Conservation (phyloP, 2,329 filamentous ascomycete genomes). For the Scedosporium apiospermum region DNA sequence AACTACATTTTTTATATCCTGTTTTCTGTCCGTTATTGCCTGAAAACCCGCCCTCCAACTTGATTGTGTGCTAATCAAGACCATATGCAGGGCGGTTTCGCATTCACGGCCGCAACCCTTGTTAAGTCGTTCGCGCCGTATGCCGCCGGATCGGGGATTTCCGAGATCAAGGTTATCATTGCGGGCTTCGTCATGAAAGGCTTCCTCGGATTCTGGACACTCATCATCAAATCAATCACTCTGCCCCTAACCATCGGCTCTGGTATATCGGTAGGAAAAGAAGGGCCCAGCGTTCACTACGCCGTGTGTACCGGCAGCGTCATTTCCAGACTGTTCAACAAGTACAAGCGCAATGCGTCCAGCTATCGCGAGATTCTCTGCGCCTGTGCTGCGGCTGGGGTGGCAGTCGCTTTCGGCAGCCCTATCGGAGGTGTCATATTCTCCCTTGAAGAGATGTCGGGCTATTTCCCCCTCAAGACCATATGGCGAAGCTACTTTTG, state of each 20-base stretch:
- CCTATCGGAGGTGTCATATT: slow-evolving; percentile 96
- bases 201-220: slow-evolving; percentile 83
- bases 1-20: slow-evolving; percentile 87
- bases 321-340: slow-evolving; percentile 84
- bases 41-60: neutral
- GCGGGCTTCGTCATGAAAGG: slow-evolving; percentile 99
- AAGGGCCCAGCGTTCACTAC: slow-evolving; percentile 97
- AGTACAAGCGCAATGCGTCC: slow-evolving; percentile 83
- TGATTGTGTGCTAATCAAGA: slow-evolving; percentile 8
- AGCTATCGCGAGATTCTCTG: slow-evolving; percentile 94
- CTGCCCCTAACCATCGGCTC: slow-evolving; percentile 89
- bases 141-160: slow-evolving; percentile 91
- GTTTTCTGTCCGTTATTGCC: slow-evolving; percentile 54
- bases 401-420: slow-evolving; percentile 93
- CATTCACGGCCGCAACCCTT: slow-evolving; percentile 69
- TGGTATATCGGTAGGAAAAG: slow-evolving; percentile 89
- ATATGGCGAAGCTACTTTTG: slow-evolving; percentile 98
- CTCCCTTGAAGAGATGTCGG: slow-evolving; percentile 96
- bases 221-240: slow-evolving; percentile 88
- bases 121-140: slow-evolving; percentile 93
- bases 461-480: slow-evolving; percentile 91
- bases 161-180: slow-evolving; percentile 98
- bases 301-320: slow-evolving; percentile 97
- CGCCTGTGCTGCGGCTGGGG: slow-evolving; percentile 87
- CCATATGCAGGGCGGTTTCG: slow-evolving; percentile 56